These are phyloP conservation scores for Pseudevernia furfuracea DNA, from an alignment of 495 filamentous ascomycete genomes.

Conservation along the genomic window DNA sequence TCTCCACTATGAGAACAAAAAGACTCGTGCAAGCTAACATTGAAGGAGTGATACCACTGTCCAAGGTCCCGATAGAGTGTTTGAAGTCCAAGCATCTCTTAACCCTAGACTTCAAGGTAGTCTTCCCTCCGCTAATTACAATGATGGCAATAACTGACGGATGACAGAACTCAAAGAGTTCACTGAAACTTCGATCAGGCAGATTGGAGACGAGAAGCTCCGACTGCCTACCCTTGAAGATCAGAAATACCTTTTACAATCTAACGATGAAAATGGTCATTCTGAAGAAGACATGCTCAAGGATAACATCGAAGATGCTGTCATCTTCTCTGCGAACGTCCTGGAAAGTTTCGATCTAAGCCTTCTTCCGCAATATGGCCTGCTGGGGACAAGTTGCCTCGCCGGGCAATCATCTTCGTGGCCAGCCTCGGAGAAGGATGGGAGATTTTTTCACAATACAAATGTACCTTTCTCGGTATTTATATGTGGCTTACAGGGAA, in stretches of 20 bases:
- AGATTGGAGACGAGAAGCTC: neutral
- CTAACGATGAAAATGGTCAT: neutral
- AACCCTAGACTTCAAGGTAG: too few relatives aligned
- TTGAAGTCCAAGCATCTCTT: too few relatives aligned
- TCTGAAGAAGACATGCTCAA: neutral
- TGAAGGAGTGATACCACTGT: too few relatives aligned
- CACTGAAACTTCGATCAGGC: neutral
- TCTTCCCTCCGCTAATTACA: too few relatives aligned
- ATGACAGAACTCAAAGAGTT: neutral
- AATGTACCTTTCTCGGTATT: slow-evolving; percentile 59
- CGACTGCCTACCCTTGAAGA: slow-evolving; percentile 1
- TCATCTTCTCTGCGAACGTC: neutral
- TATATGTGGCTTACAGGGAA: slow-evolving; percentile 68
- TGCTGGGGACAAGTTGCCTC: neutral
- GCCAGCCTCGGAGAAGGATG: neutral
- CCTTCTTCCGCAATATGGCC: neutral
- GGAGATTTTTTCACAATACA: slow-evolving; percentile 41
- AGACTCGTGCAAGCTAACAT: too few relatives aligned
- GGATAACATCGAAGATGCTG: neutral
- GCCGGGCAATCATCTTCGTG: neutral
- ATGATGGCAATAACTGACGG: too few relatives aligned
- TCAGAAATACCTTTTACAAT: neutral
- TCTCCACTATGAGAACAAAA: too few relatives aligned
- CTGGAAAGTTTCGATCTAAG: neutral
- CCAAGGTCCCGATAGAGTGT: too few relatives aligned